Conservation (phyloP, 2,329 filamentous ascomycete genomes). For the Pseudogymnoascus sp. region DNA sequence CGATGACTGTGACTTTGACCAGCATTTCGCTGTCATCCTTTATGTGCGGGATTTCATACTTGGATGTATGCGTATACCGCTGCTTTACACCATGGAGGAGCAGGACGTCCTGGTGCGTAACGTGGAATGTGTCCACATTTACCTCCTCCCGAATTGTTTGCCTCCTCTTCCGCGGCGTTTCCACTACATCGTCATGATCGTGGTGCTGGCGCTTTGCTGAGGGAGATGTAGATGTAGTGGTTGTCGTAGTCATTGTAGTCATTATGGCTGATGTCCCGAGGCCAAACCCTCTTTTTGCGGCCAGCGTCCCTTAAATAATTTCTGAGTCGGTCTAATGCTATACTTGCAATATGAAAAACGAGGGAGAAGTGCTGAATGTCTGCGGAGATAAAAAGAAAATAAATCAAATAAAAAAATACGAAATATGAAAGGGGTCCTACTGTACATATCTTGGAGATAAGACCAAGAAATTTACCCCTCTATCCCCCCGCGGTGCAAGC, state of each 20-base stretch:
- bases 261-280: neutral
- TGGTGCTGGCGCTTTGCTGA: neutral
- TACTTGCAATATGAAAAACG: neutral
- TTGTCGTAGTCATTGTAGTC: neutral
- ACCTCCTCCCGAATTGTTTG: neutral
- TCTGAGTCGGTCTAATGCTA: neutral
- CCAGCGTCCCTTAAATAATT: neutral
- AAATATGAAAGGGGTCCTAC: neutral
- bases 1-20: constrained; percentile 52
- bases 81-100: constrained; percentile 44
- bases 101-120: constrained; percentile 37
- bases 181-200: neutral
- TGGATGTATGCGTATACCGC: constrained; percentile 39
- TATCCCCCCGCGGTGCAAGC: neutral
- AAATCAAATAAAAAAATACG: neutral
- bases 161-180: neutral
- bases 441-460: constrained; percentile 6
- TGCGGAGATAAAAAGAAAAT: neutral
- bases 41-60: constrained; percentile 41
- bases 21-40: constrained; percentile 53
- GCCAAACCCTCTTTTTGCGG: neutral
- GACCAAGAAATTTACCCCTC: constrained; percentile 3
- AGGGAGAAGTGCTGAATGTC: neutral
- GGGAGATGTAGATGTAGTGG: neutral
- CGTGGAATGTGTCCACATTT: neutral